Evolutionary conservation across 306 rosid species (phyloP).

Genomic region (Castanopsis chinensis): DNA sequence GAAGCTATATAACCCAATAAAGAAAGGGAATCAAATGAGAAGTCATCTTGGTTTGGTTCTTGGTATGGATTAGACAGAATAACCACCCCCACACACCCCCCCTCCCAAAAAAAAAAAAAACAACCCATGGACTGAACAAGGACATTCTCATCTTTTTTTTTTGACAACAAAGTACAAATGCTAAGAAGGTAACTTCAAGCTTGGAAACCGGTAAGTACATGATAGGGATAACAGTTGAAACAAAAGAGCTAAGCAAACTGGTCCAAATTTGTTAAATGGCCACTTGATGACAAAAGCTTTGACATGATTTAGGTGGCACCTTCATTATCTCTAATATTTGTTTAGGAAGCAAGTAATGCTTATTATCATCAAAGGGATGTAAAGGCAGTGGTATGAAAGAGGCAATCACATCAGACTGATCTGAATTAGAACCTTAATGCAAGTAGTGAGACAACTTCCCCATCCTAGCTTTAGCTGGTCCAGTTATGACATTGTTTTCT

Average conservation of each 20-base stretch:
- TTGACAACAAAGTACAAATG: neutral
- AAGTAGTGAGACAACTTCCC: neutral
- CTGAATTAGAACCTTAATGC: neutral
- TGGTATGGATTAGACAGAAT: neutral
- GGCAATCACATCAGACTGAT: neutral
- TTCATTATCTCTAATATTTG: neutral
- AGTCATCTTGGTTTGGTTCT: neutral
- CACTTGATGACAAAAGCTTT: neutral
- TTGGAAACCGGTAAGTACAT: neutral
- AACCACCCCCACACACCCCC: no score
- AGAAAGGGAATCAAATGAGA: neutral
- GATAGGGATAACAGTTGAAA: neutral
- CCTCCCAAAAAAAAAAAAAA: neutral
- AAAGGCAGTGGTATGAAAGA: neutral
- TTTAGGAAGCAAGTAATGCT: neutral
- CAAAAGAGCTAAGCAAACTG: neutral
- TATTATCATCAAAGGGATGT: no score
- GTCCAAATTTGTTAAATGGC: neutral
- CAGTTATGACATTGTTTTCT: no score
- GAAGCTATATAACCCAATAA: neutral
- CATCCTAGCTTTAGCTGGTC: no score
- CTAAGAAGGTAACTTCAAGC: constrained; percentile 1
- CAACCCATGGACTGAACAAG: neutral
- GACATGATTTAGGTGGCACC: neutral
- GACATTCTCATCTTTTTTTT: neutral